These are phyloP conservation scores for Hygrocybe punicea DNA, from an alignment of 768 basidiomycete genomes.

Conservation along the genomic window DNA sequence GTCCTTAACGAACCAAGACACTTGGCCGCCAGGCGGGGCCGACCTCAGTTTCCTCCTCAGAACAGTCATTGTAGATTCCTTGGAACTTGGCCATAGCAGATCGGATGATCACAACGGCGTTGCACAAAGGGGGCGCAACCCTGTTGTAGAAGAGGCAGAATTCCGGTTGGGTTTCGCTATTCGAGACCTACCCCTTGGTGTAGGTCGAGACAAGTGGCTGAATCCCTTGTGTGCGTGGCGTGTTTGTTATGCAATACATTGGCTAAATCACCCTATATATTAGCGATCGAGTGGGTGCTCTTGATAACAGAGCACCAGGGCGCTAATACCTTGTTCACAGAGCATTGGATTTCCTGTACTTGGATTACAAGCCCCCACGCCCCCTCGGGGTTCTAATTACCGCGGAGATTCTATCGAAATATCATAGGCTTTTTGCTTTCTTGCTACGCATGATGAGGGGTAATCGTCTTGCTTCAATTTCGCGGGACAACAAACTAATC, in stretches of 20 bases:
- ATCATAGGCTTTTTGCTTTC: slow-evolving; percentile 79
- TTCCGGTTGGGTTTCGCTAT: slow-evolving; percentile 82
- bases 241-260: too few relatives aligned
- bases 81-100: slow-evolving; percentile 36
- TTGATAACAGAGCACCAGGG: not conserved
- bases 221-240: slow-evolving; percentile 71
- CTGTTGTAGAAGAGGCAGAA: slow-evolving; percentile 59
- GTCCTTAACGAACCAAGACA: slow-evolving; percentile 65
- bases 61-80: slow-evolving; percentile 80
- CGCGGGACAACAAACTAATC: slow-evolving; percentile 2
- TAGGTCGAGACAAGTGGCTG: slow-evolving; percentile 71
- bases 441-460: slow-evolving; percentile 78
- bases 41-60: slow-evolving; percentile 81
- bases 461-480: slow-evolving; percentile 25
- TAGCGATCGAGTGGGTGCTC: slow-evolving; percentile 49
- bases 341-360: slow-evolving; percentile 85
- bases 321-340: slow-evolving; percentile 34
- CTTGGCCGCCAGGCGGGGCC: slow-evolving; percentile 85
- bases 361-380: slow-evolving; percentile 87
- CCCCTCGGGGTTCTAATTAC: slow-evolving; percentile 73
- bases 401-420: slow-evolving; percentile 70
- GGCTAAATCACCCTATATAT: not conserved
- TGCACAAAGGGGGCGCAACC: slow-evolving; percentile 18
- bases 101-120: not conserved
- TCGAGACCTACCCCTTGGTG: slow-evolving; percentile 61